phyloP scores from a whole-genome alignment of 306 rosid genomes.

The Fragaria vesca region DNA sequence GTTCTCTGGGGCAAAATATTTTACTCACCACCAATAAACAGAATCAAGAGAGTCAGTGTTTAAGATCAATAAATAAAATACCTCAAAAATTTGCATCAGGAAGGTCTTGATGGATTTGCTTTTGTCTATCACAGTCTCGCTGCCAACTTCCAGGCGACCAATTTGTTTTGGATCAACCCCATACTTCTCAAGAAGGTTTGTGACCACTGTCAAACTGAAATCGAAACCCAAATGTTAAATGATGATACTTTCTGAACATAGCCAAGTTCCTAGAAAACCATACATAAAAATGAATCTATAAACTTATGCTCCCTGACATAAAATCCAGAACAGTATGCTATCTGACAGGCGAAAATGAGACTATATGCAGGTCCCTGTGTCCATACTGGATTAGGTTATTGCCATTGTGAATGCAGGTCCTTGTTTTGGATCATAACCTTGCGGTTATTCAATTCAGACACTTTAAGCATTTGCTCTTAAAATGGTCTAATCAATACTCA shows the following conservation, averaged over 20 bases:
- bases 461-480: conserved; percentile 3
- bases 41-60: conserved; percentile 1
- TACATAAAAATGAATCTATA: background rate
- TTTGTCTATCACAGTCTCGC: conserved; percentile 98
- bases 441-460: background rate
- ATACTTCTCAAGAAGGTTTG: conserved; percentile 83
- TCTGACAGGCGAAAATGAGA: background rate
- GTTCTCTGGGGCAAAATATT: conserved; percentile 9
- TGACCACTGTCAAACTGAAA: conserved; percentile 88
- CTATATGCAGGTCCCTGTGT: background rate
- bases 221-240: conserved; percentile 34
- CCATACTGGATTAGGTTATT: conserved; percentile 12
- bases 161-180: conserved; percentile 85
- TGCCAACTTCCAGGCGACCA: conserved; percentile 98
- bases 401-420: background rate
- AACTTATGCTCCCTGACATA: background rate
- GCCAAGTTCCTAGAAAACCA: background rate
- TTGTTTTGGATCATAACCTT: conserved; percentile 2
- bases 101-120: conserved; percentile 99
- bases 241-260: conserved; percentile 12
- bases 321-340: background rate
- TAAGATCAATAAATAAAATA: conserved; percentile 22
- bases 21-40: background rate
- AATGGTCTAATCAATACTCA: background rate
- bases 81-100: conserved; percentile 98